Evolutionary conservation across 495 filamentous ascomycete species (phyloP), one percentile per base, ranked within the genome.

Genomic region (Cryomyces minteri): DNA sequence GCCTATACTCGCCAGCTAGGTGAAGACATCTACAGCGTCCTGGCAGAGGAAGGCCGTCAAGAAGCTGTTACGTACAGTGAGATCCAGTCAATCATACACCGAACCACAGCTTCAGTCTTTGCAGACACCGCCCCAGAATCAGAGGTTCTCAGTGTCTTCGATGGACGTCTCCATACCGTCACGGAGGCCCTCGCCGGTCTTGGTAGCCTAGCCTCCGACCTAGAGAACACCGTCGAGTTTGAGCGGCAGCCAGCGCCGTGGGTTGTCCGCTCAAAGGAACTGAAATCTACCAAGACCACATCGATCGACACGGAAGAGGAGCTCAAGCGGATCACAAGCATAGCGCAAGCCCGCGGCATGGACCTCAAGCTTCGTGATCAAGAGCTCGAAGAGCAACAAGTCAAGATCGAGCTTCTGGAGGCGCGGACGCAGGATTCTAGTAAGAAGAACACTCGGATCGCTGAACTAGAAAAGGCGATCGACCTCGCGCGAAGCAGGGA

Each of bases 331-430:
- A 64, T 93, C 32, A 81, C 78, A 54, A 81, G 85, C 39, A 80
- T 88, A 45, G 64, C 78, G 5, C 57, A 75, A 46, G 81, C 75
- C 55, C 77, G 68, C 31, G 68, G 73, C 0, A 72, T 73, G 55
- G 72, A 67, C 52, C 76, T 76, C 52, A 76, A 75, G 6, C 64
- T 79, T 39, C 70, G 74, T 31, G 79, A 87, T 36, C 68, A 81
- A 47, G 67, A 66, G 28, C 64, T 85, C 14, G 79, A 82, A 51
- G 83, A 84, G 32, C 71, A 85, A 7, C 73, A 76, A 4, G 81
- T 94, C 48, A 92, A 93, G 60, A 88, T 94, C 55, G 90, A 95
- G 61, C 82, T 84, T 5, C 79, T 96, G 39, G 88, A 94, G 56
- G 70, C 72, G 25, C 70, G 80, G 11, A 82, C 78, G 70, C 75